A percentile compares a stretch with the other conserved stretches of the same genome.
These are phyloP conservation scores for Neoboletus subvelutipes DNA, from an alignment of 768 basidiomycete genomes.

Conservation along the genomic window DNA sequence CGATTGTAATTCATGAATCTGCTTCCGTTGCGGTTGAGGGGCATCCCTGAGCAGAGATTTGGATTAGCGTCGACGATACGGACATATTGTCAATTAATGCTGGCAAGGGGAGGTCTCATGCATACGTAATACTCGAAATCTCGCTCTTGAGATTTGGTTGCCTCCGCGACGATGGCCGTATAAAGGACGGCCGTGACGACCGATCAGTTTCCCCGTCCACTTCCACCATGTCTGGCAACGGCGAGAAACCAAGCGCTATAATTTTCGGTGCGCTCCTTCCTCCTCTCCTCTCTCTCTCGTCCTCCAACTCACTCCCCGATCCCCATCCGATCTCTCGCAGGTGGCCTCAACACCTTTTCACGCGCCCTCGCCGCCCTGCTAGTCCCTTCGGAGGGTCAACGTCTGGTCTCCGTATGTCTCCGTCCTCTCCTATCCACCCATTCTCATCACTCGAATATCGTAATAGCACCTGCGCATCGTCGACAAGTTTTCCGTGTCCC, in stretches of 20 bases:
- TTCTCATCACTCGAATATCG: slow-evolving; percentile 6
- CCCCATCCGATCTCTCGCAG: slow-evolving; percentile 36
- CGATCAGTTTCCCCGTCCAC: slow-evolving; percentile 18
- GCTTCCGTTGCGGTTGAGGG: background rate
- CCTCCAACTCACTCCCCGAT: slow-evolving; percentile 3
- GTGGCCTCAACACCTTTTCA: slow-evolving; percentile 79
- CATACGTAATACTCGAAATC: slow-evolving; percentile 17
- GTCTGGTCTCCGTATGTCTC: slow-evolving; percentile 66
- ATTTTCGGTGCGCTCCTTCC: slow-evolving; percentile 63
- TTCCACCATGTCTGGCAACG: slow-evolving; percentile 33
- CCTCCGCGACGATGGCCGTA: slow-evolving; percentile 27
- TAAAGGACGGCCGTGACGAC: slow-evolving; percentile 26
- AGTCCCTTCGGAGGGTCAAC: slow-evolving; percentile 64
- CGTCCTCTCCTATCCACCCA: slow-evolving; percentile 9
- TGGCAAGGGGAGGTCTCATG: background rate
- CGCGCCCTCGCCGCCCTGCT: slow-evolving; percentile 67
- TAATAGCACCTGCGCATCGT: slow-evolving; percentile 65
- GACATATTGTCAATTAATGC: background rate
- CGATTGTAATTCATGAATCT: background rate
- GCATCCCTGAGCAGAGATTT: no score
- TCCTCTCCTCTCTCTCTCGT: background rate
- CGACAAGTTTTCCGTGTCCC: slow-evolving; percentile 70
- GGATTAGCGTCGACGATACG: background rate
- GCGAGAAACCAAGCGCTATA: slow-evolving; percentile 60
- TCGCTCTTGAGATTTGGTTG: slow-evolving; percentile 17